Conservation (phyloP, 139 green algal species). For the Auxenochlorella protothecoides region DNA sequence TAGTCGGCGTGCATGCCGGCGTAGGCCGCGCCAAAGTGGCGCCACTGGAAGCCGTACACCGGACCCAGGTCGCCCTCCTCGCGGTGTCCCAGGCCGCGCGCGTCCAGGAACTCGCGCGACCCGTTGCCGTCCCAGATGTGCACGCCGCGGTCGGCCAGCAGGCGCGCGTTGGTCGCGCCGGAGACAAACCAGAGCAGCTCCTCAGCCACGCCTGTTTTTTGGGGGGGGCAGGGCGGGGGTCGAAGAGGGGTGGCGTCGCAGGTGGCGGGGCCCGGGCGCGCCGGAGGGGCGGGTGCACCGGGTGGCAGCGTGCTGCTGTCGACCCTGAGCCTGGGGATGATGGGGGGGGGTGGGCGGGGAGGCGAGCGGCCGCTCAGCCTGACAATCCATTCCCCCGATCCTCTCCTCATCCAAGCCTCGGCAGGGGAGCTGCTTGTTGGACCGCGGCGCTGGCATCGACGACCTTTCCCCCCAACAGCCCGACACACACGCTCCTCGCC, state of each 20-base stretch:
- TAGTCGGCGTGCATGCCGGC: constrained; percentile 95
- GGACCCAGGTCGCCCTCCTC: constrained; percentile 93
- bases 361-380: no score
- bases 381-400: no score
- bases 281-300: no score
- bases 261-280: no score
- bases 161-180: constrained; percentile 74
- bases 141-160: constrained; percentile 75
- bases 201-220: constrained; percentile 74
- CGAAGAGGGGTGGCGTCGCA: background rate
- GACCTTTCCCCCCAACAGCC: no score
- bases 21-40: constrained; percentile 96
- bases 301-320: no score
- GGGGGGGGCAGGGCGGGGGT: background rate
- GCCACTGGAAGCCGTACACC: constrained; percentile 99
- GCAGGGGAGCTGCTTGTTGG: no score
- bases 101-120: constrained; percentile 55
- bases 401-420: no score
- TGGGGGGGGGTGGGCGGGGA: no score
- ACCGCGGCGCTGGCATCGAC: no score
- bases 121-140: constrained; percentile 98
- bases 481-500: no score
- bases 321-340: no score
- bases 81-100: constrained; percentile 47
- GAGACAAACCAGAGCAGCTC: constrained; percentile 98